Evolutionary conservation across 1,284 basidiomycete genomes (phyloP).

Genomic region (Coniferiporia sulphurascens): DNA sequence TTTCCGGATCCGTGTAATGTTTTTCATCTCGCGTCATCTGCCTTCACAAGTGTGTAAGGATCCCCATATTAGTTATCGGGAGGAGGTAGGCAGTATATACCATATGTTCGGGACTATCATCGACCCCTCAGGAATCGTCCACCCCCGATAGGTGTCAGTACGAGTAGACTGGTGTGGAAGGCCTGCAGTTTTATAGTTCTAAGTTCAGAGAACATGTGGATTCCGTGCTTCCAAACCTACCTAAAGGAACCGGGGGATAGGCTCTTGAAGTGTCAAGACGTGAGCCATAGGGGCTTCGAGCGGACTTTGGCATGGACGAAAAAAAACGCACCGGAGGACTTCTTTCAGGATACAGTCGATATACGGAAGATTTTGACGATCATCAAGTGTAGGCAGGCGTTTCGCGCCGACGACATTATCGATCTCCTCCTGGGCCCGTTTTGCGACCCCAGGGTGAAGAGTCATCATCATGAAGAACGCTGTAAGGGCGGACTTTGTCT

Average conservation of each 20-base stretch:
- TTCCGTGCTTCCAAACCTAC: neutral
- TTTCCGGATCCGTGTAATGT: conserved; percentile 5
- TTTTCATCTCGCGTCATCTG: conserved; percentile 16
- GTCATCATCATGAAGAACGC: conserved; percentile 13
- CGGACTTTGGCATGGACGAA: neutral
- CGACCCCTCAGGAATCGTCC: conserved; percentile 11
- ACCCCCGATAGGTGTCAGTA: conserved; percentile 10
- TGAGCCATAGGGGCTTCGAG: neutral
- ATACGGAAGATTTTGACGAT: conserved; percentile 25
- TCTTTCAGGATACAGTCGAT: conserved; percentile 28
- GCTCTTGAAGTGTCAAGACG: neutral
- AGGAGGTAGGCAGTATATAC: neutral
- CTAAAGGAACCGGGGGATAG: neutral
- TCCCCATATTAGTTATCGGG: neutral
- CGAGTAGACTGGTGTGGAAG: conserved; percentile 8
- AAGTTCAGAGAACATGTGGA: neutral
- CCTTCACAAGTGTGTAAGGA: neutral
- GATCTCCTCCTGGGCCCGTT: conserved; percentile 10
- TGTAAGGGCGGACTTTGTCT: neutral
- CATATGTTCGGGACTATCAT: conserved; percentile 17
- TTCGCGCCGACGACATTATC: conserved; percentile 10
- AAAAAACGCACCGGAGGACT: conserved; percentile 21
- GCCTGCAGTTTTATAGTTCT: neutral
- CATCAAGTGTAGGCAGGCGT: conserved; percentile 26
- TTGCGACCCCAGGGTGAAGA: conserved; percentile 4